phyloP scores from a whole-genome alignment of 2,329 filamentous ascomycete species.

The Kalaharituber pfeilii region DNA sequence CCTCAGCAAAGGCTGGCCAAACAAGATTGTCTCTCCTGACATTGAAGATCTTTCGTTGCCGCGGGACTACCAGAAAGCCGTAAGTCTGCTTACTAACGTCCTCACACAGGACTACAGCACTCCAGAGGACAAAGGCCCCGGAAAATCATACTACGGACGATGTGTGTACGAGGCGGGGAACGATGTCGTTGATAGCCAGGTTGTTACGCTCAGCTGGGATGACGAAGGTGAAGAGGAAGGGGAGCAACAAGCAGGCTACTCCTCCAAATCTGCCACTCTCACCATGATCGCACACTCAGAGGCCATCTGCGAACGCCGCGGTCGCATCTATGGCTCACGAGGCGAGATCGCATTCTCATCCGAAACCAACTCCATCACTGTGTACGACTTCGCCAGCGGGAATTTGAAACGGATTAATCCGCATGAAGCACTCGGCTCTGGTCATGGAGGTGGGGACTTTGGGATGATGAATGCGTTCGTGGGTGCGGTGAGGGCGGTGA shows the following conservation, averaged over 20 bases:
- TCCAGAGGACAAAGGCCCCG: conserved; percentile 34
- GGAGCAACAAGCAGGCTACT: conserved; percentile 29
- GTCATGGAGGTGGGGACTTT: conserved; percentile 63
- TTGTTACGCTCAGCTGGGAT: conserved; percentile 75
- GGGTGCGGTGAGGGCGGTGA: conserved; percentile 60
- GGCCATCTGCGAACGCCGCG: conserved; percentile 70
- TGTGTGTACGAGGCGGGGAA: conserved; percentile 92
- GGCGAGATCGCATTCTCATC: conserved; percentile 59
- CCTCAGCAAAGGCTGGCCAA: conserved; percentile 54
- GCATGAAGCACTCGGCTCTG: conserved; percentile 36
- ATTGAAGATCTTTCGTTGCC: conserved; percentile 48
- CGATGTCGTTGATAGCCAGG: conserved; percentile 82
- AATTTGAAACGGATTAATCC: conserved; percentile 34
- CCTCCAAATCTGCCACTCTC: conserved; percentile 70
- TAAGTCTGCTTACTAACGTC: conserved; percentile 23
- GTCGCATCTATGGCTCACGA: conserved; percentile 65
- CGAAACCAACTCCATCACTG: conserved; percentile 57
- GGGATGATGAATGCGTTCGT: conserved; percentile 72
- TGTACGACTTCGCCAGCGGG: conserved; percentile 53
- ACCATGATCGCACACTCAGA: conserved; percentile 90
- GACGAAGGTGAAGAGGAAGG: conserved; percentile 36
- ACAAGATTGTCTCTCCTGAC: conserved; percentile 78
- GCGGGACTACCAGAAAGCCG: conserved; percentile 33
- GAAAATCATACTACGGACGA: conserved; percentile 66
- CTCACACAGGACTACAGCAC: conserved; percentile 38